Base-by-base conservation (phyloP, 805 yeast species). In the Ogataea ganodermae region DNA sequence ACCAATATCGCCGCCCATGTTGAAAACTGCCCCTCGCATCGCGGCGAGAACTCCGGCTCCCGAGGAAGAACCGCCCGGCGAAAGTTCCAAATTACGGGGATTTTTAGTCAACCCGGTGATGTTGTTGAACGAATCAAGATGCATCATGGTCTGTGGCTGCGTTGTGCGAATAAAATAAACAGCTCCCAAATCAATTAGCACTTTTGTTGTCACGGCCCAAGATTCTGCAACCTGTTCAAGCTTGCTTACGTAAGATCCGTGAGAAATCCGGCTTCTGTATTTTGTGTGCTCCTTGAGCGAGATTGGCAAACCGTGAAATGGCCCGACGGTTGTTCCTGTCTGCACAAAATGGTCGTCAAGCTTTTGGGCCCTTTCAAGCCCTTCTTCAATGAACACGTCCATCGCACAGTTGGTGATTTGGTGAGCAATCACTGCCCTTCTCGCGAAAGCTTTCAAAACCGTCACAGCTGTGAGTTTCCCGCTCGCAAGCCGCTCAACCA, bases 251-350 rank as follows among this genome's bases (percentile, higher is more conserved):
- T 71, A 70, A 4, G 83, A 84, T 50, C 75, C 62, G 10, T 78
- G 66, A 2, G 82, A 66, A 14, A 73, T 73, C 22, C 71, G 68
- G 3, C 82, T 84, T 46, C 68, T 68, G 46, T 79, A 58, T 46
- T 72, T 69, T 50, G 74, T 63, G 45, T 71, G 69, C 48, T 78
- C 82, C 56, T 72, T 72, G 47, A 72, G 50, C 1, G 56, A 66
- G 60, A 58, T 65, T 59, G 87, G 87, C 21, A 83, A 60, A 1
- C 89, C 89, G 53, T 83, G 87, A 38, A 83, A 71, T 1, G 87
- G 84, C 20, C 88, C 88, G 31, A 77, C 61, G 2, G 74, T 63
- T 53, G 77, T 72, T 8, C 84, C 85, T 32, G 73, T 64, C 33
- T 67, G 54, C 46, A 61, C 66, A 47, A 56, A 78, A 58, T 76